These are phyloP conservation scores for Firmiana major DNA, from an alignment of 345 rosid genomes.

Conservation along the genomic window DNA sequence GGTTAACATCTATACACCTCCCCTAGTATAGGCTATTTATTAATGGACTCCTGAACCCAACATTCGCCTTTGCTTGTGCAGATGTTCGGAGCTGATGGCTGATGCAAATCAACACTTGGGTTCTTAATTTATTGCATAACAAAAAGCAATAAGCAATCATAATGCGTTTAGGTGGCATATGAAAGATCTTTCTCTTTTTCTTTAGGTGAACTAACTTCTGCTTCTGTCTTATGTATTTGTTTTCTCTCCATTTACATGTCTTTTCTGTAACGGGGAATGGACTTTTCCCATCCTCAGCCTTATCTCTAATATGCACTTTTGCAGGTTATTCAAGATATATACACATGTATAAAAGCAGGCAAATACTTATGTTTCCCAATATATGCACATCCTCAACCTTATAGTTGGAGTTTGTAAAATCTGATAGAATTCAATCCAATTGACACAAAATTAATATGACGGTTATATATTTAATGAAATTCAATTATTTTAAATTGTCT, in stretches of 20 bases:
- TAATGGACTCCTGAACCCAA: background rate
- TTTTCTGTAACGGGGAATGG: background rate
- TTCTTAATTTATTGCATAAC: background rate
- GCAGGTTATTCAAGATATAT: background rate
- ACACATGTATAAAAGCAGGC: background rate
- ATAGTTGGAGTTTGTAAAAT: too few species aligned
- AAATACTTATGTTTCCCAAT: background rate
- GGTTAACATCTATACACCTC: too few species aligned
- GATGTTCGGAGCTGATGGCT: background rate
- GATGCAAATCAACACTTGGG: background rate
- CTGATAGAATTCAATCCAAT: too few species aligned
- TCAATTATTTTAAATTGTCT: too few species aligned
- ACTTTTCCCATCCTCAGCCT: background rate
- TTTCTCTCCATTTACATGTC: background rate
- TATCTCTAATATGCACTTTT: background rate
- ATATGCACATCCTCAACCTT: too few species aligned
- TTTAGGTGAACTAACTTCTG: constrained; percentile 1
- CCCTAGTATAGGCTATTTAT: background rate
- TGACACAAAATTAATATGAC: too few species aligned
- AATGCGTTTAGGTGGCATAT: background rate
- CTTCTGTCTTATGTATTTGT: background rate
- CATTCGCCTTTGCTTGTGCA: background rate
- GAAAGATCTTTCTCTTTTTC: background rate
- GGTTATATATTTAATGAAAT: too few species aligned
- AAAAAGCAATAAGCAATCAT: background rate